Conservation (phyloP, 169 alveolate genomes). For the Perkinsus marinus region DNA sequence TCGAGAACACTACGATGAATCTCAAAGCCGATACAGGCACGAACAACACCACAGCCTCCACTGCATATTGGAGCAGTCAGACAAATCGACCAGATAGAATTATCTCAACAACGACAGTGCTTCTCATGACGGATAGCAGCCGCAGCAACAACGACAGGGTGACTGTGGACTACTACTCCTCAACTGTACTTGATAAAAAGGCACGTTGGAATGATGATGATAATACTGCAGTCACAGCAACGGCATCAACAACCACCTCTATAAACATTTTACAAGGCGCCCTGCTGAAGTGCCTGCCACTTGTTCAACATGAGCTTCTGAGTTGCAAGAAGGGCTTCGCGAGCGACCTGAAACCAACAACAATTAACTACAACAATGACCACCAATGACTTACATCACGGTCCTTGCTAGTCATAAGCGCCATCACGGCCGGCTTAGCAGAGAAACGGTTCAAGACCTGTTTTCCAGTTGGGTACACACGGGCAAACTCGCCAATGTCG, state of each 20-base stretch:
- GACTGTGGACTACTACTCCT: too few relatives aligned
- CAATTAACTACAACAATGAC: neutral
- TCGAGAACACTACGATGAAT: too few relatives aligned
- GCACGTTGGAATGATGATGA: too few relatives aligned
- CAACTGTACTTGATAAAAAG: too few relatives aligned
- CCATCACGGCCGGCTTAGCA: constrained; percentile 46
- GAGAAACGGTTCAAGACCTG: constrained; percentile 30
- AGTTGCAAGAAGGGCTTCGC: constrained; percentile 53
- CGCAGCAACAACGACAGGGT: too few relatives aligned
- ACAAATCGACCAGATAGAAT: too few relatives aligned
- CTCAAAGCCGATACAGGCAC: too few relatives aligned
- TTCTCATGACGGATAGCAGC: too few relatives aligned
- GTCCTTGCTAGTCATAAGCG: constrained; percentile 39
- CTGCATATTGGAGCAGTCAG: too few relatives aligned
- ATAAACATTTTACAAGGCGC: neutral
- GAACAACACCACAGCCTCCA: too few relatives aligned
- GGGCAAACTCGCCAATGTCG: constrained; percentile 66
- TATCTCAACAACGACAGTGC: too few relatives aligned
- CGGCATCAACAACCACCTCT: neutral
- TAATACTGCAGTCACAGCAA: too few relatives aligned
- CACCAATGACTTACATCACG: neutral
- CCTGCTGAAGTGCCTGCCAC: constrained; percentile 27
- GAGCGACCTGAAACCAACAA: constrained; percentile 56
- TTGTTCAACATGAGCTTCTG: constrained; percentile 58
- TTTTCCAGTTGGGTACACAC: constrained; percentile 61